A percentile compares a stretch with the other conserved stretches of the same genome.
phyloP scores from a whole-genome alignment of 306 rosid species.

The Sindora glabra region DNA sequence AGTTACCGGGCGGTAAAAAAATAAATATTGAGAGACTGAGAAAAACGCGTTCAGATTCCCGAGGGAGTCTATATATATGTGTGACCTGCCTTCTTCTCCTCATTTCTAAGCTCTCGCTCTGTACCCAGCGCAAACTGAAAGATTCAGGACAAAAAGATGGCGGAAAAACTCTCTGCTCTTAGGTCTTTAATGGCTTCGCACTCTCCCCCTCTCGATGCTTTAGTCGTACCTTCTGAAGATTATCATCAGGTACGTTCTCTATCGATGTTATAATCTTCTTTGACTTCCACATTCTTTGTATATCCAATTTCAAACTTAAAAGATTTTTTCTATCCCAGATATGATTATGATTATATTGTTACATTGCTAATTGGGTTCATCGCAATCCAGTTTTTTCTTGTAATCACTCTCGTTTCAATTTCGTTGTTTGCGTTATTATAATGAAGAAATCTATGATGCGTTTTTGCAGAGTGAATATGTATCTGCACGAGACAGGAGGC shows the following conservation, averaged over 20 bases:
- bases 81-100: too few species aligned
- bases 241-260: constrained; percentile 99
- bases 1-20: too few species aligned
- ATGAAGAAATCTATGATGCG: neutral
- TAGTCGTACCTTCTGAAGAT: constrained; percentile 92
- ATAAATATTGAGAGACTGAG: too few species aligned
- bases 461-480: constrained; percentile 91
- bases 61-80: too few species aligned
- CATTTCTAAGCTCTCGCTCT: too few species aligned
- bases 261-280: too few species aligned
- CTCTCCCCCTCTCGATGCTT: constrained; percentile 81
- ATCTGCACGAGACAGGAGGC: constrained; percentile 80
- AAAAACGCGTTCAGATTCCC: too few species aligned
- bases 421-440: neutral
- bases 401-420: neutral
- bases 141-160: constrained; percentile 32
- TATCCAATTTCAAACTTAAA: neutral
- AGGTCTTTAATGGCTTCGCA: constrained; percentile 78
- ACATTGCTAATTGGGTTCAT: too few species aligned
- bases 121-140: too few species aligned
- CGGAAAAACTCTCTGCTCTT: constrained; percentile 53
- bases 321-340: neutral
- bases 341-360: too few species aligned
- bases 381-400: too few species aligned
- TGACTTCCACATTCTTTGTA: neutral